Evolutionary conservation across 306 rosid genomes (phyloP), one percentile per base, ranked within the genome.

Genomic region (Gleditsia sinensis): DNA sequence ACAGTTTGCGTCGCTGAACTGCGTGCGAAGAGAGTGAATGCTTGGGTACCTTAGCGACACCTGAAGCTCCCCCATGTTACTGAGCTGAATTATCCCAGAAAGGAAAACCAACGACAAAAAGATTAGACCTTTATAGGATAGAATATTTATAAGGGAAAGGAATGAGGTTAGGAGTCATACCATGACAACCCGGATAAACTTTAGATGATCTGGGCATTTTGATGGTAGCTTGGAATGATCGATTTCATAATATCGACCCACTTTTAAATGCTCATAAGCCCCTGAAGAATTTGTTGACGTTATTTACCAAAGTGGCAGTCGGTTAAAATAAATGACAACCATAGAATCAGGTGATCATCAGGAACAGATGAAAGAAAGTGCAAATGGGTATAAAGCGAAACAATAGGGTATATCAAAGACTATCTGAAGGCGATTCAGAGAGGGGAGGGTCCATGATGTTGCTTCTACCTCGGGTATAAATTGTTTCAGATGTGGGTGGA

Each of bases 21-120:
- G 88, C 39, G 84, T 69, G 5, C 89, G 83, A 17, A 91, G 96
- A 56, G 98, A 86, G 36, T 74, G 74, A 9, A 84, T 43, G 82
- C 91, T 89, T 6, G 98, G 96, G 66, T 87, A 91, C 79, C 94
- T 85, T 71, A 88, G 37, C 0, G 91, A 81, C n/a, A 90, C 85
- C 12, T 78, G 78, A 54, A 68, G 36, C 64, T 69, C 68, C n/a
- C 74, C 37, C 77, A 76, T 85, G 36, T 78, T 90, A 81, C 86
- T 82, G 20, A 89, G 92, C 98, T 94, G 73, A 54, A 25, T 42
- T 69, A 25, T 23, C 46, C 55, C 30, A n/a, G 4, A 34, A 36
- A 28, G 56, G 9, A 53, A 34, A 72, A 33, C 16, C 34, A 28
- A 27, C 24, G 34, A 42, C 23, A 21, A 60, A 65, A 55, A 72